These are phyloP conservation scores for Bruguiera sexangula DNA, from an alignment of 345 rosid genomes.

Conservation along the genomic window DNA sequence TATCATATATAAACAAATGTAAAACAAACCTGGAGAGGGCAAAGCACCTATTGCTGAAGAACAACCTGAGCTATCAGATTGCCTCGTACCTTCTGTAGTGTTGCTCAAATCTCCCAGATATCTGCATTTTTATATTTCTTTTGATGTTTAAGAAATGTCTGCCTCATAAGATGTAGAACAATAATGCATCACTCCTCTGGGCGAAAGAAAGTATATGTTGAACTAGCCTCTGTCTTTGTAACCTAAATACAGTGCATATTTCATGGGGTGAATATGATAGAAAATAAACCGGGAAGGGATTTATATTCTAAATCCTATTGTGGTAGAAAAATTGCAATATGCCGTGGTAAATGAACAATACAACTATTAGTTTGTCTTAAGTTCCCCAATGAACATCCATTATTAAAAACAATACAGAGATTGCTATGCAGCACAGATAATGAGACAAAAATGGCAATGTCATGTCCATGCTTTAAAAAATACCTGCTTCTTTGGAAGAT, in stretches of 20 bases:
- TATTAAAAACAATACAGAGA: too few species aligned
- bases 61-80: background rate
- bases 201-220: constrained; percentile 48
- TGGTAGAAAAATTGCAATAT: background rate
- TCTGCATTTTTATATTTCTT: background rate
- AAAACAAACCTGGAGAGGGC: background rate
- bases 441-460: background rate
- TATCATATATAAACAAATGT: background rate
- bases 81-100: constrained; percentile 23
- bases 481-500: background rate
- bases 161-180: background rate
- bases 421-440: background rate
- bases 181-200: constrained; percentile 44
- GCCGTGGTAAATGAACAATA: too few species aligned
- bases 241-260: constrained; percentile 38
- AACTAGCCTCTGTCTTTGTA: constrained; percentile 63
- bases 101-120: constrained; percentile 1
- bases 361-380: too few species aligned
- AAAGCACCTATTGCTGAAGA: background rate
- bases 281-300: background rate
- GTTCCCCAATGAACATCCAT: too few species aligned
- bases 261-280: background rate
- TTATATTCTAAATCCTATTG: background rate
- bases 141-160: too few species aligned
- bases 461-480: background rate